These are phyloP conservation scores for Monascus purpureus DNA, from an alignment of 495 filamentous ascomycete genomes.

Conservation along the genomic window DNA sequence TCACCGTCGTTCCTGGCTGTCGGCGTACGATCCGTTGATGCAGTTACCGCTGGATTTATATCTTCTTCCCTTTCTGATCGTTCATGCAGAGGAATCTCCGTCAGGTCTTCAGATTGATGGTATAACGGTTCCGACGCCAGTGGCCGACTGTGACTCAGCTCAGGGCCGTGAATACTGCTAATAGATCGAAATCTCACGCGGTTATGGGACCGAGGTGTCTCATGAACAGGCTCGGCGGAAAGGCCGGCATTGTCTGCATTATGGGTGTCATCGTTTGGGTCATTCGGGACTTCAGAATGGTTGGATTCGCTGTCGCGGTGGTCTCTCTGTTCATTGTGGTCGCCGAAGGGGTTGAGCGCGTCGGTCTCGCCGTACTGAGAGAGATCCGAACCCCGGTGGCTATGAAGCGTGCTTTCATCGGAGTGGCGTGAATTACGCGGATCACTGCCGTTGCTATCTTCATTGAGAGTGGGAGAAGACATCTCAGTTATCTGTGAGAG, in stretches of 20 bases:
- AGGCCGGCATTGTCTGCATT: not conserved
- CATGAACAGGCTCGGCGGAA: not conserved
- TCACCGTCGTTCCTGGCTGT: not conserved
- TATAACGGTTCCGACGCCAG: not conserved
- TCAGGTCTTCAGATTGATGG: not conserved
- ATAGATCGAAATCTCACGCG: constrained; percentile 1
- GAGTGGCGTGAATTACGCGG: too few relatives aligned
- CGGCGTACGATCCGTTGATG: not conserved
- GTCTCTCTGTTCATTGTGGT: too few relatives aligned
- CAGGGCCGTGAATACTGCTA: not conserved
- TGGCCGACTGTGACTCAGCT: not conserved
- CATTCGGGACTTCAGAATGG: not conserved
- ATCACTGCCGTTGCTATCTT: too few relatives aligned
- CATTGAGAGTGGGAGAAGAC: too few relatives aligned
- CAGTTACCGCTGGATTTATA: not conserved
- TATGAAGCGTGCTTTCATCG: not conserved
- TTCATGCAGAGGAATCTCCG: not conserved
- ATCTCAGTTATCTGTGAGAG: too few relatives aligned
- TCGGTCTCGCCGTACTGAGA: not conserved
- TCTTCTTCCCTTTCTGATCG: not conserved
- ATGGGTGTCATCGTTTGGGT: not conserved
- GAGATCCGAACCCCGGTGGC: not conserved
- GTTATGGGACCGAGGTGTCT: not conserved
- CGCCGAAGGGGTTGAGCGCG: too few relatives aligned
- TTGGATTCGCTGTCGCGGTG: not conserved